Percentiles rank a stretch among this genome's conserved stretches.
Conservation (phyloP, 2,329 filamentous ascomycete genomes). For the Ceratocystis eucalypticola region DNA sequence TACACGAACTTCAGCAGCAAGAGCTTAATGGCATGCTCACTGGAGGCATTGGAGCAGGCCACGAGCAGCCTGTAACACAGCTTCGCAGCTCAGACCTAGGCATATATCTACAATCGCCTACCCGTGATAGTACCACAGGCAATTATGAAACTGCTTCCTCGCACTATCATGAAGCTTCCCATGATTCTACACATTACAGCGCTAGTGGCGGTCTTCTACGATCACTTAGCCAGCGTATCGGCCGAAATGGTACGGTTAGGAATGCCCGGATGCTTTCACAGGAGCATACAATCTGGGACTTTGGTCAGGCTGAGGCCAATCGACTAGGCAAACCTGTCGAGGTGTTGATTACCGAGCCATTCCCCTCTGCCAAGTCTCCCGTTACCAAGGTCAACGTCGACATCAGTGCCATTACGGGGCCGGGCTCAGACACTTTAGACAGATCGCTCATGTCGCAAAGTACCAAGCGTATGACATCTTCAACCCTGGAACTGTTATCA, state of each 20-base stretch:
- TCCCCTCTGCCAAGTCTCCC: neutral
- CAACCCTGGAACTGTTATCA: neutral
- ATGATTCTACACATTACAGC: neutral
- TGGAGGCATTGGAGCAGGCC: slow-evolving; percentile 44
- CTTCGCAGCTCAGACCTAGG: slow-evolving; percentile 38
- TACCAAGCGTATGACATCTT: neutral
- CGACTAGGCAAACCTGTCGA: slow-evolving; percentile 46
- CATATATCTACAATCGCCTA: slow-evolving; percentile 24
- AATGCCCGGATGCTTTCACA: slow-evolving; percentile 22
- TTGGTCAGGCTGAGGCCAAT: slow-evolving; percentile 46
- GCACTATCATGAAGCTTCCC: neutral
- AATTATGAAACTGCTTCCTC: neutral
- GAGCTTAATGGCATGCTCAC: slow-evolving; percentile 44
- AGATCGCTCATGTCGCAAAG: neutral
- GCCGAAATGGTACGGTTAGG: neutral
- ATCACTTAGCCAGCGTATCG: slow-evolving; percentile 29
- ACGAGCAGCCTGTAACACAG: slow-evolving; percentile 32
- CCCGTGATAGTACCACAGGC: no score
- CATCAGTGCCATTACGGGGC: slow-evolving; percentile 38
- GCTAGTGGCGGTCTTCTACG: slow-evolving; percentile 26
- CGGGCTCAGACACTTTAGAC: slow-evolving; percentile 20
- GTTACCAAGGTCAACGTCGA: slow-evolving; percentile 30
- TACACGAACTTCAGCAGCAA: slow-evolving; percentile 32
- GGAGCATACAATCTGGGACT: slow-evolving; percentile 33
- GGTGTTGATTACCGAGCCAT: slow-evolving; percentile 37